These are phyloP conservation scores for Fomes fomentarius DNA, from an alignment of 1,284 basidiomycete genomes.

Conservation along the genomic window DNA sequence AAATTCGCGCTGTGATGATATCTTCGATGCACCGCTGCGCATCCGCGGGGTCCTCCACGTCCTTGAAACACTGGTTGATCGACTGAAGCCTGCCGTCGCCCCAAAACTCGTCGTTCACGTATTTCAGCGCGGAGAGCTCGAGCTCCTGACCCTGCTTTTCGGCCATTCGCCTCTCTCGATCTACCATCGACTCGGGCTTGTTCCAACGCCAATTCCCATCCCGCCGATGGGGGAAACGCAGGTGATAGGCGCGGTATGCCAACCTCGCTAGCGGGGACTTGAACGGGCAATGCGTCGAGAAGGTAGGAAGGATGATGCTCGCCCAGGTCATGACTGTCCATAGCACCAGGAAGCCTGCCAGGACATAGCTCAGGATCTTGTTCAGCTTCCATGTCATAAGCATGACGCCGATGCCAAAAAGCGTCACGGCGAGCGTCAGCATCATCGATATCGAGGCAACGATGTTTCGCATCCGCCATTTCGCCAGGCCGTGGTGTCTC, in stretches of 20 bases:
- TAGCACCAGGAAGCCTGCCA: background rate
- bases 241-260: background rate
- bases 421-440: background rate
- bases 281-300: slow-evolving; percentile 2
- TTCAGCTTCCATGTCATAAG: background rate
- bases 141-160: background rate
- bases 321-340: background rate
- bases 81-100: background rate
- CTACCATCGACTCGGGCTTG: background rate
- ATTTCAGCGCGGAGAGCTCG: slow-evolving; percentile 1
- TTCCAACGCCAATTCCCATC: background rate
- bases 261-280: slow-evolving; percentile 2
- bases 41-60: background rate
- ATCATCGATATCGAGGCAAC: background rate
- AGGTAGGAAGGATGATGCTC: background rate
- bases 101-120: slow-evolving; percentile 7
- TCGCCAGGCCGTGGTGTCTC: background rate
- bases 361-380: background rate
- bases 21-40: background rate
- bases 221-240: background rate
- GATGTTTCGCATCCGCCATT: background rate
- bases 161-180: background rate
- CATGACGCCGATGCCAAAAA: background rate
- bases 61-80: slow-evolving; percentile 6
- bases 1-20: background rate